These are phyloP conservation scores for Calonectria crousiana DNA, from an alignment of 2,329 filamentous ascomycete species.

Conservation along the genomic window DNA sequence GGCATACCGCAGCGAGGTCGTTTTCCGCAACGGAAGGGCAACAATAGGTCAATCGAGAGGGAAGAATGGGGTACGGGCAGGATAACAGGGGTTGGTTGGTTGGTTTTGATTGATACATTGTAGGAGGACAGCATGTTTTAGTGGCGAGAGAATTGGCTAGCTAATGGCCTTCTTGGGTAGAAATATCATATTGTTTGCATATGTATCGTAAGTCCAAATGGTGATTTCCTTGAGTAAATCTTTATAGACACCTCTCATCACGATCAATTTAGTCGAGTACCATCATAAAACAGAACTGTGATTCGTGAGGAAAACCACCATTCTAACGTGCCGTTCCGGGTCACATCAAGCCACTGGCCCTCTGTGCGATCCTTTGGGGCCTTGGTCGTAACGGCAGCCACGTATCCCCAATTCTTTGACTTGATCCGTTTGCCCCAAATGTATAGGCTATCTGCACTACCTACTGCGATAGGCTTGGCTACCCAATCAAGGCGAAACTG, in stretches of 20 bases:
- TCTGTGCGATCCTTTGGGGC: neutral
- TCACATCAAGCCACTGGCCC: conserved; percentile 11
- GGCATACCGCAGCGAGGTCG: no score
- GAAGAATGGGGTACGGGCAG: no score
- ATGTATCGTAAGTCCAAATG: no score
- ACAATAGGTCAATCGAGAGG: no score
- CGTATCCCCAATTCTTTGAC: conserved; percentile 6
- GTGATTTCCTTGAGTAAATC: no score
- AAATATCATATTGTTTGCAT: no score
- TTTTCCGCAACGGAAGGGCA: no score
- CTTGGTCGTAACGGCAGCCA: neutral
- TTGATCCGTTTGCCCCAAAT: conserved; percentile 20
- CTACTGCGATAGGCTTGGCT: neutral
- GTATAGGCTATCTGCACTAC: conserved; percentile 11
- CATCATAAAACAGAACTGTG: conserved; percentile 15
- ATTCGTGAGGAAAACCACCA: conserved; percentile 18
- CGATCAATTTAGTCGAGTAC: conserved; percentile 1
- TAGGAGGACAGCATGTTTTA: no score
- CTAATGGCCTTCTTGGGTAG: no score
- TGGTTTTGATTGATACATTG: no score
- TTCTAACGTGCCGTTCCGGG: conserved; percentile 9
- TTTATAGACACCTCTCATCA: neutral
- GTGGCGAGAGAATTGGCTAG: no score
- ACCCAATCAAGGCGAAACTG: conserved; percentile 24
- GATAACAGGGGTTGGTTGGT: no score